phyloP scores from a whole-genome alignment of 805 yeast species.

The Candida incommunis region DNA sequence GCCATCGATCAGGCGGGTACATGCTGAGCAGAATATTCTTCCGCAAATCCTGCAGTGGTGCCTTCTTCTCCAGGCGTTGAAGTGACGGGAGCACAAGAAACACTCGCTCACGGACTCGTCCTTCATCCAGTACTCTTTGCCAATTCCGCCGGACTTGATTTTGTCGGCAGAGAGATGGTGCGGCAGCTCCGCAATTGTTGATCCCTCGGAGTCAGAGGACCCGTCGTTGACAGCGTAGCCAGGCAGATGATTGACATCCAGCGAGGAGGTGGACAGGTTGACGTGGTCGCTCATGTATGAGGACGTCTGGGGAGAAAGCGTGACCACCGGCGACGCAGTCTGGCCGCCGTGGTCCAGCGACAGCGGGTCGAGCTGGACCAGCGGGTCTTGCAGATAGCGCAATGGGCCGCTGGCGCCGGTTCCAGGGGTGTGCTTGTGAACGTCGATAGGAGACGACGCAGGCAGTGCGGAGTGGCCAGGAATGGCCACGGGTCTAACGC shows the following conservation, averaged over 20 bases:
- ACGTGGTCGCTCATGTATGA: background rate
- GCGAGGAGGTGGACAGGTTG: background rate
- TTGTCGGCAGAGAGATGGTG: background rate
- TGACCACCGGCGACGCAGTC: background rate
- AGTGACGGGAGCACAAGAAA: conserved; percentile 63
- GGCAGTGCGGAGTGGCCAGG: background rate
- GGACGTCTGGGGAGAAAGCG: background rate
- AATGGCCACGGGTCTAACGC: background rate
- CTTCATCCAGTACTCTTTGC: conserved; percentile 88
- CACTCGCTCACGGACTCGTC: conserved; percentile 87
- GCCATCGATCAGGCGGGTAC: conserved; percentile 63
- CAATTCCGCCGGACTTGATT: conserved; percentile 21
- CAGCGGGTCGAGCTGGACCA: background rate
- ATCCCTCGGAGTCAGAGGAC: background rate
- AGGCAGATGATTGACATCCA: background rate
- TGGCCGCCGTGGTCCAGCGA: background rate
- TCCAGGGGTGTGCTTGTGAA: background rate
- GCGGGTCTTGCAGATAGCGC: background rate
- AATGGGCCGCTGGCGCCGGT: background rate
- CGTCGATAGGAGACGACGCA: background rate
- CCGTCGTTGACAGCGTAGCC: conserved; percentile 1
- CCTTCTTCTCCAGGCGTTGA: conserved; percentile 65
- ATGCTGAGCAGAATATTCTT: conserved; percentile 76
- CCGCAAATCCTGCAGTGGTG: conserved; percentile 97
- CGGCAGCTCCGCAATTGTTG: background rate